Evolutionary conservation across 2,329 filamentous ascomycete species (phyloP), one percentile per base, ranked within the genome.

Genomic region (Nemania bipapillata): DNA sequence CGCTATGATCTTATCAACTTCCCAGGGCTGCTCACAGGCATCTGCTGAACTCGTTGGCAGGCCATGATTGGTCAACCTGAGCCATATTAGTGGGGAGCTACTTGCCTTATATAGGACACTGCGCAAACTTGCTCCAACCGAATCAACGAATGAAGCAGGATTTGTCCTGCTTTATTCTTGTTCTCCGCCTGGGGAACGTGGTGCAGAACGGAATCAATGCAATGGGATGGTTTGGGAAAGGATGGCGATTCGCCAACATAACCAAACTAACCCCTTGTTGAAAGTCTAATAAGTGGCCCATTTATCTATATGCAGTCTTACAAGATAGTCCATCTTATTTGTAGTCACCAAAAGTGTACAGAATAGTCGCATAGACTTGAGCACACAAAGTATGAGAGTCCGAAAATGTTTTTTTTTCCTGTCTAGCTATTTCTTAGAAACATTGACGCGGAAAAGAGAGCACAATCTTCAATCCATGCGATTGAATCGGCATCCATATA

Each of bases 11-110:
- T 17, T 32, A 15, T 12, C 50, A 17, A 45, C 17, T n/a, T 3
- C 8, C 22, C 47, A 50, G 47, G 47, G 20, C 47, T 50, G n/a
- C 26, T 47, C 61, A 28, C 37, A 40, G 32, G n/a, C 35, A 37
- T 45, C 53, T 60, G 37, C 52, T 63, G 28, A 40, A 45, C 57
- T 68, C 26, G 68, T 47, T 70, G 65, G 68, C 68, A 65, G 49
- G 40, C 49, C 55, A 32, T 50, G 58, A 58, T 70, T 70, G 68
- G 68, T 17, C 49, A 53, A 6, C 20, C 15, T 47, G 47, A 28
- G 15, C 60, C 24, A 45, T 28, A 56, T 40, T 8, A 50, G 32
- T 61, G 56, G 56, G 15, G 28, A 28, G 15, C 28, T 24, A 24
- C 8, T 40, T 40, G 22, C 40, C 61, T 50, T 37, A 35, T 49